phyloP scores from a whole-genome alignment of 2,329 filamentous ascomycete genomes.

The Sphaerulina populicola region DNA sequence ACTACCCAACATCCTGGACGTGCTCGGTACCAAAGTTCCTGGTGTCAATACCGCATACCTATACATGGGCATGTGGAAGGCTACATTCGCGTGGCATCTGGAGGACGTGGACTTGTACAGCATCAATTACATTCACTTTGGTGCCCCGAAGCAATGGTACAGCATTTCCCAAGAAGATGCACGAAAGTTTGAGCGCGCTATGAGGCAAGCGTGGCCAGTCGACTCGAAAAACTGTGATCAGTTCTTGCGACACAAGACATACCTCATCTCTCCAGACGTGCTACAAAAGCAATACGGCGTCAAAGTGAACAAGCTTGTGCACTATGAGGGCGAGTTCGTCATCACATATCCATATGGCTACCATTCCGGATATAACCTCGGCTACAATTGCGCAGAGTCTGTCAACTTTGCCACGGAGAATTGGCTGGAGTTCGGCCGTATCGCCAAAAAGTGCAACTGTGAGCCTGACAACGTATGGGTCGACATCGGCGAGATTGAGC shows the following conservation, averaged over 20 bases:
- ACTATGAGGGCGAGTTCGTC: slow-evolving; percentile 94
- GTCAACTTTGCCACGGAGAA: slow-evolving; percentile 96
- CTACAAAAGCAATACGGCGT: slow-evolving; percentile 85
- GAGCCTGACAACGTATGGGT: slow-evolving; percentile 98
- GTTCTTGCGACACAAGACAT: slow-evolving; percentile 94
- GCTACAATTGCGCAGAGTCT: slow-evolving; percentile 97
- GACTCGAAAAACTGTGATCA: slow-evolving; percentile 95
- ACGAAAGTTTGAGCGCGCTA: slow-evolving; percentile 82
- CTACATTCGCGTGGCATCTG: slow-evolving; percentile 97
- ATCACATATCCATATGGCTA: slow-evolving; percentile 98
- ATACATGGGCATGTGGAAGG: slow-evolving; percentile 99
- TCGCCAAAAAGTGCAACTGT: slow-evolving; percentile 94
- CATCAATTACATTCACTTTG: slow-evolving; percentile 99
- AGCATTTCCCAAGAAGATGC: slow-evolving; percentile 96
- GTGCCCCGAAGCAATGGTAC: slow-evolving; percentile 98
- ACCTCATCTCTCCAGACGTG: slow-evolving; percentile 84
- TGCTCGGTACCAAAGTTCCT: slow-evolving; percentile 88
- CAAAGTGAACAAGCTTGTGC: slow-evolving; percentile 90
- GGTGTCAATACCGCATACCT: slow-evolving; percentile 97
- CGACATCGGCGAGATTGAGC: slow-evolving; percentile 90
- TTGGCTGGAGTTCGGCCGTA: slow-evolving; percentile 90
- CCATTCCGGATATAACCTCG: slow-evolving; percentile 94
- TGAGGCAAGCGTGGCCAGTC: slow-evolving; percentile 88
- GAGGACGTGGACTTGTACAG: slow-evolving; percentile 98
- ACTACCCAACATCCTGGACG: slow-evolving; percentile 84